phyloP scores from a whole-genome alignment of 1,284 basidiomycete genomes.

The Heterobasidion occidentale region DNA sequence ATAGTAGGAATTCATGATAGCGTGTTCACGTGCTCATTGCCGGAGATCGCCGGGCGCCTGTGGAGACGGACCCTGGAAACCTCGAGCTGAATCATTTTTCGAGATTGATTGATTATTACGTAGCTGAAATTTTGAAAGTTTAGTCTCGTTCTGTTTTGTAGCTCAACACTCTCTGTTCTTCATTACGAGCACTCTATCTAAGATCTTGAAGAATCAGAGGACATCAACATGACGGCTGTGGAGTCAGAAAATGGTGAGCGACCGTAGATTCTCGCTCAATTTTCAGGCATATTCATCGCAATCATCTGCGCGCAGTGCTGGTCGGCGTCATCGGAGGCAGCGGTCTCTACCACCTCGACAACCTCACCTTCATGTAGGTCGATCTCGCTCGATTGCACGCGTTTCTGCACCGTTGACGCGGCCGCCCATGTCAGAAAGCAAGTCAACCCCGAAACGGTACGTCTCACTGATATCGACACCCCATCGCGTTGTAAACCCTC shows the following conservation, averaged over 20 bases:
- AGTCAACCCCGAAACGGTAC: slow-evolving; percentile 64
- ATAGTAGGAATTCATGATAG: no score
- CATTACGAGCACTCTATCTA: no score
- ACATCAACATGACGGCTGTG: no score
- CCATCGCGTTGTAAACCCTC: background rate
- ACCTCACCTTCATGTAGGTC: slow-evolving; percentile 73
- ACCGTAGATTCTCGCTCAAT: background rate
- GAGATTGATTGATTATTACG: no score
- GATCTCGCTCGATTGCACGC: background rate
- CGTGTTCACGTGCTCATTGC: no score
- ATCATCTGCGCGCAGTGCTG: slow-evolving; percentile 39
- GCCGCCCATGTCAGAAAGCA: slow-evolving; percentile 39
- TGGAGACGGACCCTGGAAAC: no score
- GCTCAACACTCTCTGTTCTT: no score
- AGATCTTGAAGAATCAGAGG: no score
- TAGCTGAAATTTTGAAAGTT: no score
- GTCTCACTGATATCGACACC: slow-evolving; percentile 13
- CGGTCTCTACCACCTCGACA: slow-evolving; percentile 85
- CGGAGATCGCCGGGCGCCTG: no score
- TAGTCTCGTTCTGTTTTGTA: no score
- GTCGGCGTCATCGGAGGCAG: slow-evolving; percentile 84
- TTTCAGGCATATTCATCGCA: background rate
- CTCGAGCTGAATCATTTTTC: no score
- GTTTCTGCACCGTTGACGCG: background rate
- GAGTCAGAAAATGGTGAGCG: background rate